These are phyloP conservation scores for Monoraphidium neglectum DNA, from an alignment of 139 green algal species.

Conservation along the genomic window DNA sequence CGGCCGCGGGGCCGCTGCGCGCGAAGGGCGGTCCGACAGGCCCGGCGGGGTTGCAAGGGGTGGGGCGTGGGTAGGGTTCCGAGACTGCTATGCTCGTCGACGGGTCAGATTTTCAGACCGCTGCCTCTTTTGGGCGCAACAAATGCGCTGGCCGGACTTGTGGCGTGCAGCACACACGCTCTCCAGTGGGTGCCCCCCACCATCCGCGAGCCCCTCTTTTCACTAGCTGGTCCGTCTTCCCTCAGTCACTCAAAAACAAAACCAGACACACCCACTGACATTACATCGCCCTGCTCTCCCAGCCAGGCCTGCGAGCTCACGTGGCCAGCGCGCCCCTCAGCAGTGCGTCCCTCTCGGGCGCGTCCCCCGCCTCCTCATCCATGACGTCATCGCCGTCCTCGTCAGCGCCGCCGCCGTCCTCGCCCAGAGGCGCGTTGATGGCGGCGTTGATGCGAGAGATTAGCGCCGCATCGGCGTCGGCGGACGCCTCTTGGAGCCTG, in stretches of 20 bases:
- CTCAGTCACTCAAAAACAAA: no score
- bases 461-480: not conserved
- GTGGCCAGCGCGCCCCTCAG: not conserved
- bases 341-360: not conserved
- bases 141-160: not conserved
- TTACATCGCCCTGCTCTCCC: not conserved
- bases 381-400: not conserved
- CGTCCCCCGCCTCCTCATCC: not conserved
- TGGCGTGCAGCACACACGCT: not conserved
- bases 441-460: conserved; percentile 19
- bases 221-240: no score
- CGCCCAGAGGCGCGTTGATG: conserved; percentile 37
- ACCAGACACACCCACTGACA: not conserved
- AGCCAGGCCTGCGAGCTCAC: not conserved
- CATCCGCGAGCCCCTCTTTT: no score
- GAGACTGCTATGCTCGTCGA: no score
- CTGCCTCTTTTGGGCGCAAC: not conserved
- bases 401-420: not conserved
- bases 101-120: no score
- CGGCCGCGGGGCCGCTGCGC: conserved; percentile 10
- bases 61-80: no score
- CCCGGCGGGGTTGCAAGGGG: no score
- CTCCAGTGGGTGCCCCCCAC: no score
- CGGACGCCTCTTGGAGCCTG: conserved; percentile 9
- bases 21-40: no score